phyloP scores from a whole-genome alignment of 495 filamentous ascomycete species.

The Chaetomium fimeti region DNA sequence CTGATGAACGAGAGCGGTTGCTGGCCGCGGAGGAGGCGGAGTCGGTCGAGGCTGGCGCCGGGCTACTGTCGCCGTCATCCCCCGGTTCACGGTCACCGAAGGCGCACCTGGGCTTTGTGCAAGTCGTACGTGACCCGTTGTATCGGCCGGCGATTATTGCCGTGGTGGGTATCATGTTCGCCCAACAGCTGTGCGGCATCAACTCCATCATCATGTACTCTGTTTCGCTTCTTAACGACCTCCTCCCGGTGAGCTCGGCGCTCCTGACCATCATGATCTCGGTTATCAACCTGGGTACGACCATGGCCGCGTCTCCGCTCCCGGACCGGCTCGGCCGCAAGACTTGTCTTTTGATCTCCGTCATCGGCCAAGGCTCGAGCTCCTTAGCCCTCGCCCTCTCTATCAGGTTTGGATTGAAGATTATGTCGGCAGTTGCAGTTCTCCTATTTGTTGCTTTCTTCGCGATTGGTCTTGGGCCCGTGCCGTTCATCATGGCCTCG shows the following conservation, averaged over 20 bases:
- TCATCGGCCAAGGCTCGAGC: conserved; percentile 76
- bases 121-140: conserved; percentile 60
- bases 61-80: conserved; percentile 34
- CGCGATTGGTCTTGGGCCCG: conserved; percentile 85
- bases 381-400: conserved; percentile 72
- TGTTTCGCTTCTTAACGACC: conserved; percentile 74
- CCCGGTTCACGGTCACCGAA: conserved; percentile 36
- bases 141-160: conserved; percentile 78
- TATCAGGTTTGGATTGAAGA: conserved; percentile 64
- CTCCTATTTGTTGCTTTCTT: conserved; percentile 86
- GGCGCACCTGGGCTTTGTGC: conserved; percentile 62
- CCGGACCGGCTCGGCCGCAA: conserved; percentile 87
- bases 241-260: conserved; percentile 74
- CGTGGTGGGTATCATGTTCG: conserved; percentile 86
- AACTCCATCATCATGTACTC: conserved; percentile 99
- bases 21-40: conserved; percentile 35
- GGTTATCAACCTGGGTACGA: conserved; percentile 79
- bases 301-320: conserved; percentile 73
- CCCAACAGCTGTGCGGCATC: conserved; percentile 89
- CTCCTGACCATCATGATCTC: conserved; percentile 83
- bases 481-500: conserved; percentile 89
- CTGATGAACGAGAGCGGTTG: conserved; percentile 49
- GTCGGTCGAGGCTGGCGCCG: conserved; percentile 44
- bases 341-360: conserved; percentile 72
- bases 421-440: conserved; percentile 75